Base-by-base conservation (phyloP, 2,329 filamentous ascomycete genomes). In the Chrysoporthe austroafricana region DNA sequence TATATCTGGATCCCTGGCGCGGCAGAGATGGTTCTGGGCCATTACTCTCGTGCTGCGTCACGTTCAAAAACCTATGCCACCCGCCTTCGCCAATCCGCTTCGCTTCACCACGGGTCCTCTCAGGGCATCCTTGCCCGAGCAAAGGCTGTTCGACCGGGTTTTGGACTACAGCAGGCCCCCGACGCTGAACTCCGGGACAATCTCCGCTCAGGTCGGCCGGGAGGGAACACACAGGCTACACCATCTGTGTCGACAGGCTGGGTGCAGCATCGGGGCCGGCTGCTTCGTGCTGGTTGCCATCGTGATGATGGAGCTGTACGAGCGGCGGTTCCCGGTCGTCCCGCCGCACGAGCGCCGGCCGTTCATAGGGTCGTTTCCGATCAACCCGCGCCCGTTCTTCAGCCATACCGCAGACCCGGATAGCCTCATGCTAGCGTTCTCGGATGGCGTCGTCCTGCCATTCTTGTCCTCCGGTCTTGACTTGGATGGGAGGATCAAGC, bases 251-350 rank as follows among this genome's bases (percentile, higher is more conserved):
- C 69, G 68, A 39, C 69, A 72, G 54, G 71, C 71, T 6, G 69
- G 70, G 5, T 70, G 71, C 32, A 74, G 73, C 64, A 65, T 74
- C 13, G 73, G 73, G 0, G 73, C 73, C 8, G 73, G 72, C 16
- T 61, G 61, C 34, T 69, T 69, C 60, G 73, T 71, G 2, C 66
- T 74, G 1, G 72, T 74, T 3, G 73, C 66, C 1, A 71, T 74
- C 44, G 71, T 66, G 2, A 74, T 74, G 73, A 74, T 73, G 73
- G 69, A 71, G 48, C 60, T 72, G 11, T 68, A 74, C 69, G 73
- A 74, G 64, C 44, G 65, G 14, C 56, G 64, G 16, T 64, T 39
- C n/a, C 64, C 67, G 18, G 67, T 62, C 14, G 32, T 69, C 14
- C 56, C 61, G 11, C 34, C 44, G 9, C 21, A 57, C 32, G 60